Evolutionary conservation across 1,284 basidiomycete species (phyloP).

Genomic region (Microbotryum scabiosae): DNA sequence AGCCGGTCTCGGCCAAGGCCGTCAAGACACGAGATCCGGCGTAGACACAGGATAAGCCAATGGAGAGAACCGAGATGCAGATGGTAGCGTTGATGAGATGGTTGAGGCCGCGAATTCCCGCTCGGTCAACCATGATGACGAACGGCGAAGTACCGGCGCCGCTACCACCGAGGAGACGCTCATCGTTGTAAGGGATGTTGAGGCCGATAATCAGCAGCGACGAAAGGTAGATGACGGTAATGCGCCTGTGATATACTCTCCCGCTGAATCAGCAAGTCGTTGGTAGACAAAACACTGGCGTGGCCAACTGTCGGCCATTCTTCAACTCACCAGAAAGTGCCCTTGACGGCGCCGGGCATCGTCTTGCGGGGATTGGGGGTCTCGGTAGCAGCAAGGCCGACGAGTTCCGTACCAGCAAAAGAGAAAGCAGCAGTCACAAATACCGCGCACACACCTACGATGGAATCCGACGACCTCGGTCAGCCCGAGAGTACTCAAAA

Average conservation of each 20-base stretch:
- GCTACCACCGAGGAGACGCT: slow-evolving; percentile 38
- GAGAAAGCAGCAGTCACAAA: slow-evolving; percentile 50
- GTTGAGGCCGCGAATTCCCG: slow-evolving; percentile 43
- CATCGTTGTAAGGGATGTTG: slow-evolving; percentile 40
- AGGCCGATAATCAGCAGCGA: slow-evolving; percentile 55
- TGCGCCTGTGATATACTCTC: background rate
- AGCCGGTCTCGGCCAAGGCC: slow-evolving; percentile 33
- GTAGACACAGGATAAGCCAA: slow-evolving; percentile 42
- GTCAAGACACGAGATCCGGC: slow-evolving; percentile 40
- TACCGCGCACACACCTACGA: slow-evolving; percentile 41
- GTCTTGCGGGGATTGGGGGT: slow-evolving; percentile 45
- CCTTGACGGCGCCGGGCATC: slow-evolving; percentile 46
- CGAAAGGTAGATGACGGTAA: slow-evolving; percentile 46
- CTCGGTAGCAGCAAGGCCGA: slow-evolving; percentile 61
- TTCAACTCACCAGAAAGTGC: slow-evolving; percentile 31
- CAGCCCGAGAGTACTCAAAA: too few relatives aligned
- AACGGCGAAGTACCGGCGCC: slow-evolving; percentile 46
- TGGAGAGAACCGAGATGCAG: slow-evolving; percentile 38
- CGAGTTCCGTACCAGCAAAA: slow-evolving; percentile 43
- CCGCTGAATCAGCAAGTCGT: background rate
- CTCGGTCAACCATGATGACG: slow-evolving; percentile 44
- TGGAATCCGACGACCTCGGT: too few relatives aligned
- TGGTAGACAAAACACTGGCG: background rate
- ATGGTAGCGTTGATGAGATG: slow-evolving; percentile 36
- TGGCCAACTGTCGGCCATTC: background rate